phyloP scores from a whole-genome alignment of 2,329 filamentous ascomycete genomes.

The Sarocladium kiliense region DNA sequence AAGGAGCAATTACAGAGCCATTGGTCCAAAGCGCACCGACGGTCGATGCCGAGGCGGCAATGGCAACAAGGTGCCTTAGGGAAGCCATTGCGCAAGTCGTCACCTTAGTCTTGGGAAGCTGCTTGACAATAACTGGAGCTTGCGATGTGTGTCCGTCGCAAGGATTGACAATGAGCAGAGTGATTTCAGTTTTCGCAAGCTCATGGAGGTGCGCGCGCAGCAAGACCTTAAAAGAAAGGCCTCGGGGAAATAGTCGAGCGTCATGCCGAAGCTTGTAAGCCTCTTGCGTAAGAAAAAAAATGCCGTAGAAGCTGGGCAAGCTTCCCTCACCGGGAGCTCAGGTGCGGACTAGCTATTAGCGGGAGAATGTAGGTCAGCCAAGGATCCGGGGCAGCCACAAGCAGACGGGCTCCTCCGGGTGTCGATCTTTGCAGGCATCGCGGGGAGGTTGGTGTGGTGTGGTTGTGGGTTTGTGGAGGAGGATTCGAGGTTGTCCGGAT shows the following conservation, averaged over 20 bases:
- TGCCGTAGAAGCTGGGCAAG: neutral
- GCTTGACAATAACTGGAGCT: too few species aligned
- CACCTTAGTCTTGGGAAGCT: neutral
- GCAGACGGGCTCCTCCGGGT: neutral
- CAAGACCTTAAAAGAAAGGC: neutral
- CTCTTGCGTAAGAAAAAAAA: conserved; percentile 3
- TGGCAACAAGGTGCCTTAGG: conserved; percentile 19
- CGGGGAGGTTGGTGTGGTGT: neutral
- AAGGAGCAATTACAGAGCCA: conserved; percentile 56
- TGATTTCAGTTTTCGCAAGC: neutral
- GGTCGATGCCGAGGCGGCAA: conserved; percentile 21
- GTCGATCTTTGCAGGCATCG: neutral
- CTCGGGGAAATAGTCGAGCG: neutral
- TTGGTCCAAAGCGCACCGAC: conserved; percentile 51
- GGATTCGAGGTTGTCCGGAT: neutral
- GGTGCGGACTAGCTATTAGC: neutral
- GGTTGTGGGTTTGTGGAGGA: conserved; percentile 2
- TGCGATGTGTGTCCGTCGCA: too few species aligned
- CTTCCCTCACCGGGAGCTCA: neutral
- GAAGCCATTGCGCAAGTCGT: conserved; percentile 17
- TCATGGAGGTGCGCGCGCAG: neutral
- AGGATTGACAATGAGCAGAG: neutral
- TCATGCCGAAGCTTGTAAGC: conserved; percentile 3
- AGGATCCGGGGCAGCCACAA: conserved; percentile 8
- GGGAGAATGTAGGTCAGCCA: conserved; percentile 6